Base-by-base conservation (phyloP, 352 stramenopile genomes). In the Globisporangium mamillatum region DNA sequence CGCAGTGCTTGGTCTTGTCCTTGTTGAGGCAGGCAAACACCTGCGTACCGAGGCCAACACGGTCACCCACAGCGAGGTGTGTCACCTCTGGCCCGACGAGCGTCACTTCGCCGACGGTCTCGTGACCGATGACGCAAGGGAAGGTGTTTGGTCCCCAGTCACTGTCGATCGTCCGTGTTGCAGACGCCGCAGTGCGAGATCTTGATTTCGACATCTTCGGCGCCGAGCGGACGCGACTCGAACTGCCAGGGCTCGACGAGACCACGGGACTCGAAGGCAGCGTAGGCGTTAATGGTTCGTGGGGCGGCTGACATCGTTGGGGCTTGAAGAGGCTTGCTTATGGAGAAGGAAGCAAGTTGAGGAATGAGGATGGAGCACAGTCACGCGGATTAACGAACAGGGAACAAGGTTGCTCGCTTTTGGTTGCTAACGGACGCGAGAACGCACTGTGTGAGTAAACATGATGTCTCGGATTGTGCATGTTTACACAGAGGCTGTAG, bases 21-120 rank as follows among this genome's bases (percentile, higher is more conserved):
- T 56, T 56, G 50, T 32, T 56, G 10, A 56, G 50, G 22, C 50
- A 56, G 3, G 22, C 22, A 16, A 56, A 56, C 50, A 56, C 22
- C 22, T 56, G 22, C 12, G 50, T 22, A 10, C 50, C 50, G n/a
- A 56, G 10, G 22, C 50, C 22, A 4, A 56, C 22, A 7, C 75
- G 67, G 71, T 96, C 84, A 10, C 91, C 91, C 4, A 93, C 81
- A 46, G 81, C 76, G 44, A 94, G 80, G n/a, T 82, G 72, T 38
- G 63, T 77, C 3, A 97, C 90, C 1, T 85, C 63, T 4, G 63
- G 14, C 1, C 80, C 80, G 0, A 66, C 74, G 25, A 62, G 61
- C 22, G 76, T 81, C 27, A 89, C 74, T 25, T 81, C 68, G 4
- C 78, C 79, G 16, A 89, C 75, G 65, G 87, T 89, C 67, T 87